Base-by-base conservation (phyloP, 352 stramenopile species). In the Saprolegnia parasitica region DNA sequence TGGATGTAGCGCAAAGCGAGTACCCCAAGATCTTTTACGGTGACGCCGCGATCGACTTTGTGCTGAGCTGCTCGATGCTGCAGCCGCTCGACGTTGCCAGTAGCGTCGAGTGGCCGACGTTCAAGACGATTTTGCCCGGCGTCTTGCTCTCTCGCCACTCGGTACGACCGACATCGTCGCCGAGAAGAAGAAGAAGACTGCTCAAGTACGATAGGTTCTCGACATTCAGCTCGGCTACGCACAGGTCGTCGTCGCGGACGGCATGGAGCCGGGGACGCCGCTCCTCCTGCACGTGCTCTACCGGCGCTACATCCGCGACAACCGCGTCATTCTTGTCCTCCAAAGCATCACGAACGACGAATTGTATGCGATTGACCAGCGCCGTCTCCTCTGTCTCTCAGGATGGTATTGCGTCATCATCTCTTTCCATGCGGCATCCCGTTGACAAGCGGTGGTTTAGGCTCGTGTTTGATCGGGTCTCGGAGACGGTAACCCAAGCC, bases 21-120 rank as follows among this genome's bases (percentile, higher is more conserved):
- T 60, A 26, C n/a, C 52, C 52, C 24, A 60, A 60, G 20, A 60
- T 60, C 8, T 60, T 60, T 40, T 60, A 60, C 35, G 52, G 52
- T 9, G 52, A 60, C 35, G 52, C 52, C 8, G 52, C 52, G 13
- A 60, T 60, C 35, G 52, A 60, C 52, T 60, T 60, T 60, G 52
- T 60, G 11, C 35, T 60, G 35, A 24, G 52, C 35, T 60, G 52
- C 20, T 21, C 52, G 35, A 60, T 24, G 52, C 52, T n/a, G 11
- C 52, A 26, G 13, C 13, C 52, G 11, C 52, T 60, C 35, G 52
- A 60, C 35, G 52, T 60, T 42, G 52, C 52, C 3, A 60, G 11
- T 10, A 60, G 52, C 9, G 20, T n/a, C 24, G 52, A 60, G 11
- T 60, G 52, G 52, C 11, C 52, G 24, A 60, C 24, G 1, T 60